phyloP scores from a whole-genome alignment of 2,329 filamentous ascomycete genomes.

The Celoporthe dispersa region DNA sequence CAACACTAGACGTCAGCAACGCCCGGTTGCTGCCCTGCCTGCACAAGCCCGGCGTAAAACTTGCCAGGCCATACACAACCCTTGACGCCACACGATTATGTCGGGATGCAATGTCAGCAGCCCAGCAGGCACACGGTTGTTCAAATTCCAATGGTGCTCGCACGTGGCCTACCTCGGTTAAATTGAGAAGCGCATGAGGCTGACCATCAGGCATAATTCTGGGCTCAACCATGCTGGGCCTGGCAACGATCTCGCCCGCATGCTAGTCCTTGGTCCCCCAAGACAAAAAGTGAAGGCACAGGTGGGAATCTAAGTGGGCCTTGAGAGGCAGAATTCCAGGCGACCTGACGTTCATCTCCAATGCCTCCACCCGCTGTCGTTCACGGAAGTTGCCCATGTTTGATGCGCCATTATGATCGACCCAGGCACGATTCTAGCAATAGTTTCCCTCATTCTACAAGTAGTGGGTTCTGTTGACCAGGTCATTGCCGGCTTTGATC shows the following conservation, averaged over 20 bases:
- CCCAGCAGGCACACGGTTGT: neutral
- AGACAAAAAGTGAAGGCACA: neutral
- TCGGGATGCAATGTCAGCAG: neutral
- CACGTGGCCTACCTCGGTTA: neutral
- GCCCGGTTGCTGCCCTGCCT: neutral
- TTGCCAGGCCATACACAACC: neutral
- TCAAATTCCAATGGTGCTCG: neutral
- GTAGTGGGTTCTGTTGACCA: neutral
- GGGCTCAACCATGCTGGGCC: neutral
- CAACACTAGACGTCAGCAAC: neutral
- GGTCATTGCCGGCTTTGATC: slow-evolving; percentile 12
- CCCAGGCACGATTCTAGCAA: neutral
- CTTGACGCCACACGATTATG: neutral
- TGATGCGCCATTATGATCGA: neutral
- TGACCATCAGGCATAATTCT: neutral
- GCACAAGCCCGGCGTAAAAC: neutral
- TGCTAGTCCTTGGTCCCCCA: neutral
- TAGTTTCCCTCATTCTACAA: neutral
- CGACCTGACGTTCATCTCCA: neutral
- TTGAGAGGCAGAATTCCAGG: neutral
- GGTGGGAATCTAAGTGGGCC: neutral
- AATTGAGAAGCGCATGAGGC: neutral
- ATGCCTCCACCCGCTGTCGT: neutral
- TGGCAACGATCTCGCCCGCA: neutral
- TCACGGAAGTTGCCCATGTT: neutral